A percentile compares a stretch with the other conserved stretches of the same genome.
Evolutionary conservation across 139 green algal species (phyloP).

Genomic region (Chlamydomonas incerta): DNA sequence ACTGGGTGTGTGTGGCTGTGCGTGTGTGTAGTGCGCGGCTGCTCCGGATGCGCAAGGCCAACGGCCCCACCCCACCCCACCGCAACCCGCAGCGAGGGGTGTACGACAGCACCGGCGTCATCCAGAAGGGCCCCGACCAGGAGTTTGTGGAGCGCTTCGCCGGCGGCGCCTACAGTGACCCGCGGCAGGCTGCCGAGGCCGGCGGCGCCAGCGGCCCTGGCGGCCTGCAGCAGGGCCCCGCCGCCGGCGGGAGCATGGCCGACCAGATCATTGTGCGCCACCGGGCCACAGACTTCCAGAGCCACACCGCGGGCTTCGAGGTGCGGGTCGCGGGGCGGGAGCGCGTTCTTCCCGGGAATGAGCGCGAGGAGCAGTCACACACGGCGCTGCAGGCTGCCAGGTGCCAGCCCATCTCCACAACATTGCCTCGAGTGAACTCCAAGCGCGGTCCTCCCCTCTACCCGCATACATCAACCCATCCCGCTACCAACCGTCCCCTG

Average conservation of each 20-base stretch:
- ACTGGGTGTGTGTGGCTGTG: not conserved
- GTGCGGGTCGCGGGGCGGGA: slow-evolving; percentile 18
- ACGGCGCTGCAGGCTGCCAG: not conserved
- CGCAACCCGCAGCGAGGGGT: slow-evolving; percentile 43
- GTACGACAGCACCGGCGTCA: slow-evolving; percentile 85
- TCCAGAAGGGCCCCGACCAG: slow-evolving; percentile 79
- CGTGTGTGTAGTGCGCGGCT: no score
- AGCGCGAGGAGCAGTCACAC: not conserved
- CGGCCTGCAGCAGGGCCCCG: no score
- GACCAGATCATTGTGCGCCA: slow-evolving; percentile 82
- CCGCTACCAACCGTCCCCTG: not conserved
- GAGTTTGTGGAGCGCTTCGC: slow-evolving; percentile 88
- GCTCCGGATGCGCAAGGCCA: no score
- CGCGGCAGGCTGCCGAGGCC: not conserved
- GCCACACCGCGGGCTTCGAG: slow-evolving; percentile 84
- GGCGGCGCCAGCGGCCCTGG: not conserved
- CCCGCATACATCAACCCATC: no score
- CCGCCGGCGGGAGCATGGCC: not conserved
- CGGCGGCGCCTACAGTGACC: slow-evolving; percentile 57
- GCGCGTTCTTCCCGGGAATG: not conserved
- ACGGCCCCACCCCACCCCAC: not conserved
- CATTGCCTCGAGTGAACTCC: no score
- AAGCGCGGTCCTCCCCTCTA: no score
- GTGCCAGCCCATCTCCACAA: no score
- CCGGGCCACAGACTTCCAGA: slow-evolving; percentile 47